Conservation (phyloP, 139 green algal genomes). For the Axilococcus clingmanii region DNA sequence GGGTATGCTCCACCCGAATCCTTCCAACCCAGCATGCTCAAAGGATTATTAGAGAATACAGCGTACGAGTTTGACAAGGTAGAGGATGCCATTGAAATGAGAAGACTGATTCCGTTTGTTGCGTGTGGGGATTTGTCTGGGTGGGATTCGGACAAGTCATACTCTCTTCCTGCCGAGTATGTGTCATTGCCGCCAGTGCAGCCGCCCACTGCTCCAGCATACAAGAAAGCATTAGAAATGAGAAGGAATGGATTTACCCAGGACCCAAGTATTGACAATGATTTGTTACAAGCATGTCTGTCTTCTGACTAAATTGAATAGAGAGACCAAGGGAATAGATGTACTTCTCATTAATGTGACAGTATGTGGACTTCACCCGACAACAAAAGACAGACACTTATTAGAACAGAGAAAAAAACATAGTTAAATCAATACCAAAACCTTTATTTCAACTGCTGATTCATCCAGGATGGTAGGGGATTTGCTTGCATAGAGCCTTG, state of each 20-base stretch:
- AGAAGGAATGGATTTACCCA: not conserved
- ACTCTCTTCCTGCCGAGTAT: conserved; percentile 55
- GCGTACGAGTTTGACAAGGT: not conserved
- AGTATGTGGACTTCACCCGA: no score
- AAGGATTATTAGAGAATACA: conserved; percentile 33
- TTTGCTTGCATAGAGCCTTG: no score
- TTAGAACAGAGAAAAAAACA: no score
- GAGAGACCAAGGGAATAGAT: no score
- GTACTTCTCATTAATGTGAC: no score
- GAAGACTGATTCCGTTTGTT: conserved; percentile 77
- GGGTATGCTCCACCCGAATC: conserved; percentile 54
- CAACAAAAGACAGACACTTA: no score
- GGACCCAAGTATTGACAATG: no score
- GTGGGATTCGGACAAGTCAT: conserved; percentile 85
- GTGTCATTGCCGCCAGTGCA: conserved; percentile 64
- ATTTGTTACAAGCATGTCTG: no score
- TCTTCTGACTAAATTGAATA: no score
- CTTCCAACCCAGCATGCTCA: conserved; percentile 50
- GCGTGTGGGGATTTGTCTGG: conserved; percentile 84
- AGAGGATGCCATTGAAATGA: conserved; percentile 1
- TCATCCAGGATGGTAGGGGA: no score
- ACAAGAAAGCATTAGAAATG: conserved; percentile 55
- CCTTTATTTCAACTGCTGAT: no score
- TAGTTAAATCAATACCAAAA: no score
- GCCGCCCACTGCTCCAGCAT: conserved; percentile 78